Base-by-base conservation (phyloP, 352 stramenopile species). In the Paralagenidium karlingii region DNA sequence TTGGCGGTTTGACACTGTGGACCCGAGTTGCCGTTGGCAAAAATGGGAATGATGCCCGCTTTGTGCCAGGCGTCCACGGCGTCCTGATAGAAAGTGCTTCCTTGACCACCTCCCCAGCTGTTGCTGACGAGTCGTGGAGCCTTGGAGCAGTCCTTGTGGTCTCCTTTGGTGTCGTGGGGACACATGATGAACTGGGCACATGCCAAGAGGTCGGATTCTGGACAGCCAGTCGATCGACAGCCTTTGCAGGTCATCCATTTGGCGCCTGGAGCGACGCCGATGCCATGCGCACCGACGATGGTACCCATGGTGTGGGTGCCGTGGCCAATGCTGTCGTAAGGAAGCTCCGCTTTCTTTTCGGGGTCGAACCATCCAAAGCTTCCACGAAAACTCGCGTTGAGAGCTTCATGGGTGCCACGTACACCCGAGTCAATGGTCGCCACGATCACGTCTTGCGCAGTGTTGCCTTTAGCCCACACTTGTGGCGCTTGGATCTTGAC, bases 141-240 rank as follows among this genome's bases (percentile, higher is more conserved):
- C 34, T 77, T 71, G 5, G 59, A 51, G 20, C 62, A 53, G 24
- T 77, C 54, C 16, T 43, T 53, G 47, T 73, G 66, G 39, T 59
- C 58, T 31, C 65, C 68, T 28, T 68, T 58, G 30, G 55, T 55
- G 34, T 76, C 55, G 3, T 62, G 79, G 10, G 68, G 68, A 41
- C 68, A 82, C 40, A 74, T 3, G 34, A 82, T 69, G 45, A 68
- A 82, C 41, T 82, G 51, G 3, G 43, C 49, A 44, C 64, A 82
- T 12, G 45, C 36, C 8, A 57, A 47, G 24, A 82, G 22, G 6
- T 65, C 34, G 7, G 55, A 62, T 27, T 46, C 41, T 5, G 37
- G 29, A 28, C 55, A 62, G 18, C 38, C 39, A 16, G 34, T 15
- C 0, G 24, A 13, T 2, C 19, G 20, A 39, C 65, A 79, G 2